Evolutionary conservation across 208 protist species (phyloP).

Genomic region (Acanthamoeba rhysodes): DNA sequence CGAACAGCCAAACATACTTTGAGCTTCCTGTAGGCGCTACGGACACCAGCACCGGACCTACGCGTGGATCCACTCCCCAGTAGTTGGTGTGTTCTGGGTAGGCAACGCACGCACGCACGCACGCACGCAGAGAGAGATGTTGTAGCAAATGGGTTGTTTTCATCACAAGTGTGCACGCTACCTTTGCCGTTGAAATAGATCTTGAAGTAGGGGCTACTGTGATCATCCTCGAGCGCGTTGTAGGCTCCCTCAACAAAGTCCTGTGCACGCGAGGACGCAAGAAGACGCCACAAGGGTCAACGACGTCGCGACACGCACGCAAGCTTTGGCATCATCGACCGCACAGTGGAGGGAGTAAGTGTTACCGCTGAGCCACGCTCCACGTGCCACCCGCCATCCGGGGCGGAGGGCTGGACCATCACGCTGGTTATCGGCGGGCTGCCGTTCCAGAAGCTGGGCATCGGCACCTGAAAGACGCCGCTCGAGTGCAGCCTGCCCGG

Average conservation of each 20-base stretch:
- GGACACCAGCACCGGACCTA: slow-evolving; percentile 42
- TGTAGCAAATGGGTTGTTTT: not conserved
- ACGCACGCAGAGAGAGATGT: not conserved
- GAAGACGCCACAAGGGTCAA: not conserved
- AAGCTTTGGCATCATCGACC: not conserved
- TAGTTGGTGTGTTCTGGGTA: slow-evolving; percentile 45
- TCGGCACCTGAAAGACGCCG: no score
- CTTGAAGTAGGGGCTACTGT: slow-evolving; percentile 25
- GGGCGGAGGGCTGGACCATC: not conserved
- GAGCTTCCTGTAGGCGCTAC: not conserved
- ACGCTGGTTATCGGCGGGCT: not conserved
- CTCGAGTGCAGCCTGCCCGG: not conserved
- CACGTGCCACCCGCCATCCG: not conserved
- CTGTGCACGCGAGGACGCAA: not conserved
- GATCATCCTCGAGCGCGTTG: slow-evolving; percentile 61
- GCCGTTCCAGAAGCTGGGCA: not conserved
- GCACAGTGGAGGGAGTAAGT: not conserved
- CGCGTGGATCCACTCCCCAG: slow-evolving; percentile 16
- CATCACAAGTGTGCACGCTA: not conserved
- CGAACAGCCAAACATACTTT: no score
- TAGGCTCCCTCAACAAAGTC: slow-evolving; percentile 48
- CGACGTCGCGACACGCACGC: not conserved
- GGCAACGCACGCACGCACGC: not conserved
- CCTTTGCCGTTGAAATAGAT: slow-evolving; percentile 65
- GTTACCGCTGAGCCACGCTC: not conserved